Base-by-base conservation (phyloP, 306 rosid genomes). In the Citrullus amarus region DNA sequence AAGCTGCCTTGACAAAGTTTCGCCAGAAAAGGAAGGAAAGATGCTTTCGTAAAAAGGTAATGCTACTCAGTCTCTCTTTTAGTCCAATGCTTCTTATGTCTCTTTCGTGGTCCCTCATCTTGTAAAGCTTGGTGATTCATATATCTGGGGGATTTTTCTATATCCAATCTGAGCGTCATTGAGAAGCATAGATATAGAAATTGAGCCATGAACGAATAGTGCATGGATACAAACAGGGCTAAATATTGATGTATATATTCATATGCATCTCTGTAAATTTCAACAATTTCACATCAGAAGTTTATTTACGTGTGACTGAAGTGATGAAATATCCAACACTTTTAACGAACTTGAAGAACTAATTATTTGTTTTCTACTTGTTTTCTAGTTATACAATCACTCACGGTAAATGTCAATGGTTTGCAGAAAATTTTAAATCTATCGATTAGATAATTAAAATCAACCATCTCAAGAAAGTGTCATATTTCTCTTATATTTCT, bases 21-120 rank as follows among this genome's bases (percentile, higher is more conserved):
- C 93, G 92, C 48, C 91, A 78, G 83, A 93, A 93, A 82, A 88
- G 92, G 81, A 83, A 85, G 54, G 97, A 93, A 81, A 87, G 93
- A 87, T 85, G 91, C 89, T 91, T 90, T 80, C 89, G 75, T 69
- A 83, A 88, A 83, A 87, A 88, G 98, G 98, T 93, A 87, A 81
- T 41, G 67, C 14, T 68, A 11, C 59, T 66, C 38, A 9, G 10
- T 34, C 60, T 25, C 2, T 76, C 38, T 44, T 57, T 43, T 60
- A 3, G 70, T 77, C 51, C 65, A 76, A 78, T 66, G 22, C 55
- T 56, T n/a, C 50, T 56, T 74, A 36, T 74, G 25, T 50, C 56
- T 72, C 8, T 53, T 70, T 22, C 9, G 18, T 54, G 32, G 5
- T 34, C 13, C 78, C 34, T 34, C 44, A 30, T 51, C 50, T 17